Base-by-base conservation (phyloP, 495 filamentous ascomycete genomes). In the Penicillium pulvis region DNA sequence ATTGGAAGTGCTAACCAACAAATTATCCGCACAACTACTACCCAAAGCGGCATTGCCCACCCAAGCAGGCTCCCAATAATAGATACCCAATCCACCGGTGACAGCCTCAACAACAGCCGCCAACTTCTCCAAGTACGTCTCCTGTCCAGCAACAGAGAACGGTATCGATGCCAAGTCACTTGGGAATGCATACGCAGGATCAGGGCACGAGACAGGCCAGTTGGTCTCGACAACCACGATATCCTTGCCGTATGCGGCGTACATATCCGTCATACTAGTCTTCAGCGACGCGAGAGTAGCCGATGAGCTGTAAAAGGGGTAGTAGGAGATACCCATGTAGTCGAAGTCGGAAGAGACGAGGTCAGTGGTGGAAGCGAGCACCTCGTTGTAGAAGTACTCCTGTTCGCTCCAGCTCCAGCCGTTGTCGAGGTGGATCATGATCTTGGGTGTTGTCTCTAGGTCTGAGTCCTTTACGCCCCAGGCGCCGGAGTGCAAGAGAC, bases 21-120 rank as follows among this genome's bases (percentile, higher is more conserved):
- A 53, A 62, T 77, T 79, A 69, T 83, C 75, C 28, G 66, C 58
- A 61, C 81, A 84, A 26, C 78, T 79, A 39, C 78, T 79, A 23
- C 88, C 87, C 55, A 89, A 69, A 12, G 68, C 79, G 12, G 79
- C 80, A 67, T 89, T 89, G 45, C 83, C 71, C 45, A 88, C 75
- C 87, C 86, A 90, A 8, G 81, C 85, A 4, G 86, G 87, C 66
- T 90, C 86, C 87, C 87, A 90, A 54, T 89, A 90, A 63, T 87
- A 88, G 44, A 90, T 58, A 0, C 86, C 87, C 53, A 74, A 23
- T 0, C 74, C 75, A 11, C 79, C 79, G 4, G 69, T 74, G 5
- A 82, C 78, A 6, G 68, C 75, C 3, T 73, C 71, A 39, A 89
- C 76, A 5, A 84, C 74, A n/a, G 61, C 69, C 0, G 83, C 84